Evolutionary conservation across 495 filamentous ascomycete species (phyloP).

Genomic region (Beverwykella pulmonaria): DNA sequence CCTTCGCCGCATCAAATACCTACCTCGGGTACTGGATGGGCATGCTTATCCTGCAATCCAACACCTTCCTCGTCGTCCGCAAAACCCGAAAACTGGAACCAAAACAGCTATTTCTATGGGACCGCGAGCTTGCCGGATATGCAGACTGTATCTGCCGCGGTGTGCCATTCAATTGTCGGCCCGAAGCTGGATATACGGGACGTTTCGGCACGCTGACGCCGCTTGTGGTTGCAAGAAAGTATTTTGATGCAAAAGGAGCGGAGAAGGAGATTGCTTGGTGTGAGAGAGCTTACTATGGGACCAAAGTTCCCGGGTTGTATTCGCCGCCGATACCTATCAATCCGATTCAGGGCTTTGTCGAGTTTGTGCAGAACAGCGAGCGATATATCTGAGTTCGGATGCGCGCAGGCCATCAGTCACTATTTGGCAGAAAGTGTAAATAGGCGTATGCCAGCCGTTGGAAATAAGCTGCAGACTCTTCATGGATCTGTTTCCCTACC

Average conservation of each 20-base stretch:
- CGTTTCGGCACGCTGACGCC: constrained; percentile 27
- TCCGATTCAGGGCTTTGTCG: background rate
- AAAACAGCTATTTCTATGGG: constrained; percentile 24
- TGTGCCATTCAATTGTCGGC: constrained; percentile 18
- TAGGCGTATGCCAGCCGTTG: no score
- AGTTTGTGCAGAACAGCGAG: constrained; percentile 14
- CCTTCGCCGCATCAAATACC: constrained; percentile 16
- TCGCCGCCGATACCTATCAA: constrained; percentile 16
- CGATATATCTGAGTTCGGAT: constrained; percentile 8
- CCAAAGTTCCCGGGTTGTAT: constrained; percentile 22
- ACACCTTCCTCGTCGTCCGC: constrained; percentile 16
- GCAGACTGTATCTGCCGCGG: constrained; percentile 28
- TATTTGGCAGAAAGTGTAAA: background rate
- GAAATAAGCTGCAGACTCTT: background rate
- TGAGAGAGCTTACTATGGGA: constrained; percentile 20
- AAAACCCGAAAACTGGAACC: constrained; percentile 10
- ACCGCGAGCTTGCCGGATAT: constrained; percentile 26
- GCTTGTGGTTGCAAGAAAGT: constrained; percentile 20
- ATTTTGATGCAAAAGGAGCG: constrained; percentile 21
- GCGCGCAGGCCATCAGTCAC: background rate
- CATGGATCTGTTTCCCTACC: no score
- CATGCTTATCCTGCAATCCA: constrained; percentile 31
- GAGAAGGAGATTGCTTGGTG: constrained; percentile 25
- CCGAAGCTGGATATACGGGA: constrained; percentile 17
- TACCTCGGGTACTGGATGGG: constrained; percentile 31